phyloP scores from a whole-genome alignment of 2,329 filamentous ascomycete genomes.

The Neofusicoccum laricinum region DNA sequence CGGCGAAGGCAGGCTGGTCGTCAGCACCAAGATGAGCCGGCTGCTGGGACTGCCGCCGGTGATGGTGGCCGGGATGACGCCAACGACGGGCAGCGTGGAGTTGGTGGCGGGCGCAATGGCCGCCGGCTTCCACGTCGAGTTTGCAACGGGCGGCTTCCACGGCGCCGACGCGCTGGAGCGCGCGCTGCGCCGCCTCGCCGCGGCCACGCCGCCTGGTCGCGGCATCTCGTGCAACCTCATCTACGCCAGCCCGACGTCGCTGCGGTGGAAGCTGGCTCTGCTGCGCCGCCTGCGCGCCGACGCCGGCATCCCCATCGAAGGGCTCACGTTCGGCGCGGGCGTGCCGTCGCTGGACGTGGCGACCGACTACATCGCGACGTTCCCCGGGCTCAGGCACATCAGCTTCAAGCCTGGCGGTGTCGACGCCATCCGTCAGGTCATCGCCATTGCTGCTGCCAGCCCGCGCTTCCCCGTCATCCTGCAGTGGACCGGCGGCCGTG shows the following conservation, averaged over 20 bases:
- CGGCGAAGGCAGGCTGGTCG: no score
- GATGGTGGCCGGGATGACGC: conserved; percentile 93
- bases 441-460: conserved; percentile 91
- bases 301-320: conserved; percentile 87
- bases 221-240: conserved; percentile 90
- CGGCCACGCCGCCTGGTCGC: conserved; percentile 73
- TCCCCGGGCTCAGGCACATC: conserved; percentile 86
- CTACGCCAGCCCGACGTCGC: conserved; percentile 84
- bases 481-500: conserved; percentile 93
- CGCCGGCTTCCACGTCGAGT: conserved; percentile 89
- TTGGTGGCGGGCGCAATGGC: conserved; percentile 93
- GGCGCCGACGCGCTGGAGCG: no score
- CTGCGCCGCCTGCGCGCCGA: conserved; percentile 76
- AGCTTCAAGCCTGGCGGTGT: conserved; percentile 89
- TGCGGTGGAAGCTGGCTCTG: conserved; percentile 89
- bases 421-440: conserved; percentile 82
- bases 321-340: conserved; percentile 87
- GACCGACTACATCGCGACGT: conserved; percentile 81
- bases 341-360: conserved; percentile 92
- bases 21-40: conserved; percentile 64
- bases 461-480: conserved; percentile 88
- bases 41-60: conserved; percentile 80
- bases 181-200: no score
- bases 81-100: conserved; percentile 83
- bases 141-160: conserved; percentile 79